A percentile compares a stretch with the other conserved stretches of the same genome.
phyloP scores from a whole-genome alignment of 2,329 filamentous ascomycete genomes.

The Colletotrichum brevisporum region DNA sequence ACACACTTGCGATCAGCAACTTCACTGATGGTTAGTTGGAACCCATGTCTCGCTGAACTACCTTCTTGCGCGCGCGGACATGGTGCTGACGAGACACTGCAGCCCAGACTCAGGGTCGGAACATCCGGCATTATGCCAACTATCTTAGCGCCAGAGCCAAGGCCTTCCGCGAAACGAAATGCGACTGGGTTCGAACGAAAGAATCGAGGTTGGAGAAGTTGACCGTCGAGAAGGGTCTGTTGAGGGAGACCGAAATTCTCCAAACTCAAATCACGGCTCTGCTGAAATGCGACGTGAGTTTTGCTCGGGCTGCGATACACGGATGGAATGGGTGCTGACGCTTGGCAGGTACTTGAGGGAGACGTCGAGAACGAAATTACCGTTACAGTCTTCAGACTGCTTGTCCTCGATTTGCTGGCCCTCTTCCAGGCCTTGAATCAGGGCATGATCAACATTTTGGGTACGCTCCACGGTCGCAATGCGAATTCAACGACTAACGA shows the following conservation, averaged over 20 bases:
- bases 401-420: constrained; percentile 90
- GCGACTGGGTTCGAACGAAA: constrained; percentile 89
- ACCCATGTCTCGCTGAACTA: background rate
- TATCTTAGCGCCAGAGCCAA: constrained; percentile 88
- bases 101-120: constrained; percentile 95
- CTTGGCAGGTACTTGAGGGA: constrained; percentile 79
- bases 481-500: constrained; percentile 27
- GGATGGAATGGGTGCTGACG: constrained; percentile 27
- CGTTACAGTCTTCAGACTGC: constrained; percentile 89
- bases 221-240: constrained; percentile 89
- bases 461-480: constrained; percentile 63
- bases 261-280: constrained; percentile 90
- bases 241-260: constrained; percentile 92
- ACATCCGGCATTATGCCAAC: constrained; percentile 91
- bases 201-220: constrained; percentile 88
- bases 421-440: constrained; percentile 97
- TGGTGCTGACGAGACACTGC: constrained; percentile 35
- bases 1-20: constrained; percentile 87
- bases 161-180: constrained; percentile 86
- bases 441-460: constrained; percentile 95
- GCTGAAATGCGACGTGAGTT: constrained; percentile 87
- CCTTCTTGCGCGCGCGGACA: background rate
- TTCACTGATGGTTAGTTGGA: constrained; percentile 86
- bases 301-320: background rate
- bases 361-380: constrained; percentile 98